A percentile compares a stretch with the other conserved stretches of the same genome.
phyloP scores from a whole-genome alignment of 768 basidiomycete genomes.

The Lactifluus subvellereus region DNA sequence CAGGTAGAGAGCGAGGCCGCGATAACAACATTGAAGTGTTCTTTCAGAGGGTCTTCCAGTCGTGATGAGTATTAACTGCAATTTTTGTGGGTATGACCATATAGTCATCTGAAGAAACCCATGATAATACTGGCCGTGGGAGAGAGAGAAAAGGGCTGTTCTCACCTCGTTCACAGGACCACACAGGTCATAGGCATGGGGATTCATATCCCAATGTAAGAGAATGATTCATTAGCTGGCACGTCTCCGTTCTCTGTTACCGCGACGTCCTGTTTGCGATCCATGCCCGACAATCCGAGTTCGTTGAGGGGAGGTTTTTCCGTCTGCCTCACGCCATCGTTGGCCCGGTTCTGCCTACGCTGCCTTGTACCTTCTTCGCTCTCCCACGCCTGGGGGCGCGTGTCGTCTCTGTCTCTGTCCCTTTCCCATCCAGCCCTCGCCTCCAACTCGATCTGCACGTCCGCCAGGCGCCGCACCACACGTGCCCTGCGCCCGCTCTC shows the following conservation, averaged over 20 bases:
- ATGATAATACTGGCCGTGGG: not conserved
- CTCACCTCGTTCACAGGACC: not conserved
- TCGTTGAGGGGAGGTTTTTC: not conserved
- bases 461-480: conserved; percentile 12
- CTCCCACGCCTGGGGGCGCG: not conserved
- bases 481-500: conserved; percentile 22
- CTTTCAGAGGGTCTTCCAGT: not conserved
- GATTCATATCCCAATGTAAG: conserved; percentile 2
- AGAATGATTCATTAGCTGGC: conserved; percentile 2
- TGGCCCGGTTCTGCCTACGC: not conserved
- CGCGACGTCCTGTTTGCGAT: conserved; percentile 1
- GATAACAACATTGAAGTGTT: not conserved
- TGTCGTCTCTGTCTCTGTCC: not conserved
- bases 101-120: not conserved
- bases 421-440: not conserved
- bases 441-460: conserved; percentile 26
- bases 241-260: not conserved
- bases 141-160: not conserved
- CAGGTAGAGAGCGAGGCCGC: not conserved
- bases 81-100: not conserved
- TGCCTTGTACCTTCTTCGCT: not conserved
- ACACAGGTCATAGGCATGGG: not conserved
- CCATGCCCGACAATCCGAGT: conserved; percentile 15
- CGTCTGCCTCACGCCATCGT: not conserved
- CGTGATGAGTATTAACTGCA: not conserved